These are phyloP conservation scores for Calonectria montana DNA, from an alignment of 2,329 filamentous ascomycete genomes.

Conservation along the genomic window DNA sequence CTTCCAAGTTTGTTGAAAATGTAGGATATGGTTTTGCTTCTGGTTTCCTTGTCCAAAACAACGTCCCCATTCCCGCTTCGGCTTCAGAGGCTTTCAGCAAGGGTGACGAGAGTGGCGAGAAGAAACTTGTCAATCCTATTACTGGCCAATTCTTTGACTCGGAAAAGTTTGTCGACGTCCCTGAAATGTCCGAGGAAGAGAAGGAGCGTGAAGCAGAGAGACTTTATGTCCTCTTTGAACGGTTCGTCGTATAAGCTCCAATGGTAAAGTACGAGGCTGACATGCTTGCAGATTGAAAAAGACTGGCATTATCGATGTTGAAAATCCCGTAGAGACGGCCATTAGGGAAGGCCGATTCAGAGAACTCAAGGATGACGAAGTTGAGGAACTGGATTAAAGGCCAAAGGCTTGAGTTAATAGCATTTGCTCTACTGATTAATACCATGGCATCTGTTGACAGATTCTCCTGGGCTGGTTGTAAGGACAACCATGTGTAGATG, in stretches of 20 bases:
- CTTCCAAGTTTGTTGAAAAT: slow-evolving; percentile 85
- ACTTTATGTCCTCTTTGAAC: slow-evolving; percentile 90
- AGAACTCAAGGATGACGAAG: slow-evolving; percentile 69
- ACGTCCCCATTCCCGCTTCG: slow-evolving; percentile 79
- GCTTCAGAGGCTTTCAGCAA: slow-evolving; percentile 62
- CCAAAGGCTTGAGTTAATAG: not conserved
- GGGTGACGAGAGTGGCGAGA: slow-evolving; percentile 40
- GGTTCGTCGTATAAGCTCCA: slow-evolving; percentile 57
- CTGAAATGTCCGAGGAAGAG: slow-evolving; percentile 89
- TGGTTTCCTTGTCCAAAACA: slow-evolving; percentile 87
- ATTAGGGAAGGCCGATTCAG: slow-evolving; percentile 77
- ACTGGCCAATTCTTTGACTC: slow-evolving; percentile 84
- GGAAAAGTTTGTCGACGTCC: slow-evolving; percentile 68
- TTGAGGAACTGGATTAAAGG: slow-evolving; percentile 54
- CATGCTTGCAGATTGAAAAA: slow-evolving; percentile 65
- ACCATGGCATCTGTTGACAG: not conserved
- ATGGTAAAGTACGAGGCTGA: slow-evolving; percentile 27
- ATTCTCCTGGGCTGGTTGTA: not conserved
- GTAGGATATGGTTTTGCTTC: slow-evolving; percentile 96
- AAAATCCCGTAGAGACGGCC: slow-evolving; percentile 82
- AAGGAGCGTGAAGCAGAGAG: slow-evolving; percentile 92
- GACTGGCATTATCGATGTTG: slow-evolving; percentile 80
- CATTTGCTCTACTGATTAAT: not conserved
- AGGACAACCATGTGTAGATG: no score
- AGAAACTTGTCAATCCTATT: slow-evolving; percentile 77